Percentiles rank a stretch among this genome's conserved stretches.
phyloP scores from a whole-genome alignment of 129 eudicot species.

The Glebionis coronaria region DNA sequence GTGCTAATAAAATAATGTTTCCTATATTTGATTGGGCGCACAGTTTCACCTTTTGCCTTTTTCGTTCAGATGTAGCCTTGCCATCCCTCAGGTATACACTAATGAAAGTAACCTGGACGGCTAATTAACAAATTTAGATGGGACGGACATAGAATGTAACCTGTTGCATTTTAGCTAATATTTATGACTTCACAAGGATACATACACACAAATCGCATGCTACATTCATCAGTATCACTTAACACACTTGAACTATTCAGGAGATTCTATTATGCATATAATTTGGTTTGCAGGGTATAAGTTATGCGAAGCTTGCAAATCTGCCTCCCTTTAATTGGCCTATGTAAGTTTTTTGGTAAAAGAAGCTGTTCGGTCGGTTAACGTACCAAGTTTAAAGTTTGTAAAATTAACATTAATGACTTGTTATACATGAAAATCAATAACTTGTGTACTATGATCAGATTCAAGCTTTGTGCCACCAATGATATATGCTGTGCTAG shows the following conservation, averaged over 20 bases:
- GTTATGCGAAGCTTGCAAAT: conserved; percentile 94
- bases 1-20: conserved; percentile 23
- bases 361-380: no score
- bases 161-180: no score
- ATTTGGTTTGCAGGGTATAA: conserved; percentile 66
- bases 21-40: conserved; percentile 47
- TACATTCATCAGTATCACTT: no score
- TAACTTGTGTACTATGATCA: conserved; percentile 23
- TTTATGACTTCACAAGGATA: no score
- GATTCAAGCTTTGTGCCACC: conserved; percentile 98
- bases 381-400: background rate
- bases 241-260: no score
- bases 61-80: conserved; percentile 41
- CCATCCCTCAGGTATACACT: no score
- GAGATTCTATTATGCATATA: no score
- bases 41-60: conserved; percentile 25
- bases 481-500: conserved; percentile 75
- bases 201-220: no score
- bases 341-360: conserved; percentile 50
- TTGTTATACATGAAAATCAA: background rate
- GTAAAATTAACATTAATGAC: background rate
- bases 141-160: no score
- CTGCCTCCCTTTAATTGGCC: conserved; percentile 82
- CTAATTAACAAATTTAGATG: no score
- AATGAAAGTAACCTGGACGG: no score